Conservation (phyloP, 352 stramenopile genomes). For the Globisporangium polare region DNA sequence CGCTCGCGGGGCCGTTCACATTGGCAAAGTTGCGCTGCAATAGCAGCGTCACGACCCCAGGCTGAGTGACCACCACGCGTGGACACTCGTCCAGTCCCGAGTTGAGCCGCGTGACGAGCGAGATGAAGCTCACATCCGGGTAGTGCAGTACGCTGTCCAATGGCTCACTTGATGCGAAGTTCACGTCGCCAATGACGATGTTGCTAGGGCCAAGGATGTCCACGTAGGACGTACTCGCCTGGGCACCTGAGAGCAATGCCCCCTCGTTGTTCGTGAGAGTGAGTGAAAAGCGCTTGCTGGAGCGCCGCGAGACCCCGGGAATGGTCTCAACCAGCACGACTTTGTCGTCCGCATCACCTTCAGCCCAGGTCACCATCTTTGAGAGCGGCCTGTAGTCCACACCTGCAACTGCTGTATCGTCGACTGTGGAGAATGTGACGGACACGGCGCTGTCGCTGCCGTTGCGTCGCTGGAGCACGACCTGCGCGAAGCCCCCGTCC, state of each 20-base stretch:
- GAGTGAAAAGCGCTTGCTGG: constrained; percentile 31
- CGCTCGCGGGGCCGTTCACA: constrained; percentile 21
- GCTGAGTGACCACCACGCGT: constrained; percentile 25
- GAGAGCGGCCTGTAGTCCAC: constrained; percentile 50
- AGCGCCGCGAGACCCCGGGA: constrained; percentile 26
- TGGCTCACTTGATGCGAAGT: constrained; percentile 40
- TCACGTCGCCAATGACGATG: constrained; percentile 36
- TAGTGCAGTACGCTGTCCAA: constrained; percentile 29
- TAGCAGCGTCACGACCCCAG: constrained; percentile 35
- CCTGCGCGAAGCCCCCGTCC: constrained; percentile 42
- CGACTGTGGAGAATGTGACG: constrained; percentile 36
- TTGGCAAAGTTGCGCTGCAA: constrained; percentile 51
- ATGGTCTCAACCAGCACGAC: constrained; percentile 44
- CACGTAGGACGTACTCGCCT: constrained; percentile 36
- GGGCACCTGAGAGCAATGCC: constrained; percentile 17
- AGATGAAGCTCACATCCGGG: constrained; percentile 45
- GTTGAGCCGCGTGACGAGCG: constrained; percentile 43
- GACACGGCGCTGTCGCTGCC: constrained; percentile 45
- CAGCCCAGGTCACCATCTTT: constrained; percentile 35
- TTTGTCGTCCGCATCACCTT: constrained; percentile 48
- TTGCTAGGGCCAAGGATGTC: constrained; percentile 40
- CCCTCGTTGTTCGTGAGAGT: constrained; percentile 27
- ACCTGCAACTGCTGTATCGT: constrained; percentile 38
- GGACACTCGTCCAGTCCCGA: constrained; percentile 52
- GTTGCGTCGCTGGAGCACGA: constrained; percentile 49